A percentile compares a stretch with the other conserved stretches of the same genome.
These are phyloP conservation scores for Candida silvatica DNA, from an alignment of 805 yeast genomes.

Conservation along the genomic window DNA sequence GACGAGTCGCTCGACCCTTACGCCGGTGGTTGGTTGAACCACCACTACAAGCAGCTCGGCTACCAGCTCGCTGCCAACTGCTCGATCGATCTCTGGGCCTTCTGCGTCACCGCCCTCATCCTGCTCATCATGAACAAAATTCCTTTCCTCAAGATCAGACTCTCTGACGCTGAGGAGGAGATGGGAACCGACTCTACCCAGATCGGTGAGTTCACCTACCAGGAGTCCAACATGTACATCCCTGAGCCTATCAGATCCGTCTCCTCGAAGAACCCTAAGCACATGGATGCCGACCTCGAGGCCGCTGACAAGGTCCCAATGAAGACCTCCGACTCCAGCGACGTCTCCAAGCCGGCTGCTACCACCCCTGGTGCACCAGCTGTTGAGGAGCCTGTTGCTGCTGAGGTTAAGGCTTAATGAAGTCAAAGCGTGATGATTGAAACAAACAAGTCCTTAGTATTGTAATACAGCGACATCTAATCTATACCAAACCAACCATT, in stretches of 20 bases:
- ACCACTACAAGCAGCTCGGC: slow-evolving; percentile 75
- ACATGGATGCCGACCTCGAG: slow-evolving; percentile 11
- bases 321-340: slow-evolving; percentile 9
- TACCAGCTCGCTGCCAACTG: slow-evolving; percentile 77
- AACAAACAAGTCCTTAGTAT: no score
- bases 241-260: slow-evolving; percentile 72
- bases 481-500: no score
- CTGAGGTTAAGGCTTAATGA: no score
- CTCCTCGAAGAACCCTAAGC: slow-evolving; percentile 20
- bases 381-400: no score
- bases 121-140: slow-evolving; percentile 60
- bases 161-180: slow-evolving; percentile 80
- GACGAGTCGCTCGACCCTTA: slow-evolving; percentile 56
- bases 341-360: no score
- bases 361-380: no score
- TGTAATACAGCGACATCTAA: no score
- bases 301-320: slow-evolving; percentile 23
- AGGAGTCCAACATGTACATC: slow-evolving; percentile 56
- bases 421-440: no score
- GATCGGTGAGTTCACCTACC: slow-evolving; percentile 82
- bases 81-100: slow-evolving; percentile 70
- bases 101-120: slow-evolving; percentile 61
- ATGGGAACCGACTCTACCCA: slow-evolving; percentile 83
- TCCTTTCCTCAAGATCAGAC: slow-evolving; percentile 76
- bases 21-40: slow-evolving; percentile 84